Base-by-base conservation (phyloP, 179 eudicot genomes). In the Gypsophila paniculata region DNA sequence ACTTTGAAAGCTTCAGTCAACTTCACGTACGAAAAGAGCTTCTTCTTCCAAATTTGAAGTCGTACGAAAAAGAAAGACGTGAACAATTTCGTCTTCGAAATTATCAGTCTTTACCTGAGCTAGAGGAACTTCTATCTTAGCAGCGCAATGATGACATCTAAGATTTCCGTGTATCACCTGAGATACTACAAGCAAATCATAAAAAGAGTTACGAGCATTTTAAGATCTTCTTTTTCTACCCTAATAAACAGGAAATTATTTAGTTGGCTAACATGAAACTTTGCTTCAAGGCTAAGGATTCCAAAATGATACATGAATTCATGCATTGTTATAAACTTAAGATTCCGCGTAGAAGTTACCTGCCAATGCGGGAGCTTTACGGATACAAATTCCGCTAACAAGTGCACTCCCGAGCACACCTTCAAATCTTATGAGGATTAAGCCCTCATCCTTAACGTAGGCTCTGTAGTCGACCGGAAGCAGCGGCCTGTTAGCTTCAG, bases 401-500 rank as follows among this genome's bases (percentile, higher is more conserved):
- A 90, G 25, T 13, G 97, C 90, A 61, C 83, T 85, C 68, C 97
- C 97, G 62, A 70, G 83, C 70, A 91, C 80, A 62, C 88, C 94
- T 78, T 91, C 96, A 82, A 94, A 94, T 79, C 83, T 89, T 70
- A 90, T 77, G 19, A 74, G 72, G 12, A 91, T 70, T 48, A 68
- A 13, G 23, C 89, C 96, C 68, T 90, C 88, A 46, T 87, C 87
- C 75, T 84, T 86, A 14, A 91, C 88, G 54, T 86, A 68, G 57
- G 84, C 82, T 71, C 91, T 85, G 23, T 83, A 81, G 76, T 82
- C 90, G 76, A 94, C 86, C 36, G 90, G 67, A 76, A 81, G 92
- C 72, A 91, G 72, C 38, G 99, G 97, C 80, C 87, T 94, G 83
- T 94, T 89, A 61, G 97, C 90, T 79, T 97, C 96, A 81, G 86